Evolutionary conservation across 2,329 filamentous ascomycete species (phyloP).

Genomic region (Trichoderma asperellum): DNA sequence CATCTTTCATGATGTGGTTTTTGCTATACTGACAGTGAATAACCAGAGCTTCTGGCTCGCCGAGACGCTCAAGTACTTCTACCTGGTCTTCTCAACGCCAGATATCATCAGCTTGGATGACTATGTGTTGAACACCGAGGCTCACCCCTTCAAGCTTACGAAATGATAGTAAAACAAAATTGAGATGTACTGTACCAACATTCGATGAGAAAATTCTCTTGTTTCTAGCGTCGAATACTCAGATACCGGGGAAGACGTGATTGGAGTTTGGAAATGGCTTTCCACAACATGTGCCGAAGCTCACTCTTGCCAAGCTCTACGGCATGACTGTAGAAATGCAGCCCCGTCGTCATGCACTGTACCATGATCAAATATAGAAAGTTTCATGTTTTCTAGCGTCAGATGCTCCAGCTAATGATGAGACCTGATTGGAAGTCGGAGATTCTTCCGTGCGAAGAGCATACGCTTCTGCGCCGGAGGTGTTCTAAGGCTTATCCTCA

Average conservation of each 20-base stretch:
- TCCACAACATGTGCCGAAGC: not conserved
- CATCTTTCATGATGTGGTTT: not conserved
- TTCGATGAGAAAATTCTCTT: not conserved
- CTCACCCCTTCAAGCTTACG: slow-evolving; percentile 50
- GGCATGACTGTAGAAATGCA: no score
- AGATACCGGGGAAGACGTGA: not conserved
- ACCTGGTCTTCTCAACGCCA: slow-evolving; percentile 67
- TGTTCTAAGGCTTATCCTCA: no score
- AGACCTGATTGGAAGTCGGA: no score
- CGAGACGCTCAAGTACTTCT: slow-evolving; percentile 81
- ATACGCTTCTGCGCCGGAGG: no score
- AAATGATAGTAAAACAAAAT: not conserved
- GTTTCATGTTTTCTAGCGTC: no score
- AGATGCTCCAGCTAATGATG: no score
- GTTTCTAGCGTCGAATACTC: not conserved
- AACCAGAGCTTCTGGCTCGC: slow-evolving; percentile 81
- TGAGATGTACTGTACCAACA: not conserved
- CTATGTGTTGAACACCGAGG: slow-evolving; percentile 62
- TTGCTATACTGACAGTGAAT: slow-evolving; percentile 44
- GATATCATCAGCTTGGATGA: slow-evolving; percentile 61
- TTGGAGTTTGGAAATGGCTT: not conserved
- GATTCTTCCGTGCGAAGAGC: no score
- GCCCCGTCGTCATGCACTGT: no score
- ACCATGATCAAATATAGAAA: no score
- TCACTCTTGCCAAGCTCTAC: no score